Evolutionary conservation across 164 flowering plant species (phyloP), one percentile per base, ranked within the genome.

Genomic region (Houttuynia cordata): DNA sequence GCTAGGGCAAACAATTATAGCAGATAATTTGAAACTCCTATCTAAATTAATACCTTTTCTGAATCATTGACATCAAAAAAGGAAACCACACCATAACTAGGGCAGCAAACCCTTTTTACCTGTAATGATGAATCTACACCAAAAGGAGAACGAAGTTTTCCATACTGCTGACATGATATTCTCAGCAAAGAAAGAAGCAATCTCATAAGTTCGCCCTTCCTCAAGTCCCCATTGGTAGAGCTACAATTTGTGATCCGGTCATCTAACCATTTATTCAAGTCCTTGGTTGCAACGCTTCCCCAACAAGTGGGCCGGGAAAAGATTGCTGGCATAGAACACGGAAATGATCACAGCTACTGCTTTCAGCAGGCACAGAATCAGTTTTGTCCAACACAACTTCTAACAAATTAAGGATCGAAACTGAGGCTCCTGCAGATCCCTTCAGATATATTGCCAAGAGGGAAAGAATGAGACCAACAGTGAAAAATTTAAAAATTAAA

Each of bases 281-380:
- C 99, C 75, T 85, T 91, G 73, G 63, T 75, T 61, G 90, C 94
- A 69, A 66, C 82, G 80, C 65, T 91, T 49, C 96, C 96, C 97
- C 96, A 76, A 81, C 82, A 73, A 94, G 79, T 13, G 99, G 99
- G 61, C 99, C 99, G 55, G 96, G 96, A 71, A 81, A 86, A 24
- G 90, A 78, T 60, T 85, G 90, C 40, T 77, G 88, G 80, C 86
- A 76, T 50, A 94, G 72, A 58, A 83, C 67, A 64, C 57, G 79
- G 61, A 89, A 80, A 71, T 94, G 91, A 71, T 63, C 79, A 66
- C 61, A 72, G 22, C 59, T 61, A 45, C 75, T 70, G 30, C 40
- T 19, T 59, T 74, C 87, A 67, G 23, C 40, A 67, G 51, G 62
- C 57, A 80, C 25, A 57, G 72, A 41, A 66, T 68, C 74, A 61